A percentile compares a stretch with the other conserved stretches of the same genome.
phyloP scores from a whole-genome alignment of 352 stramenopile genomes.

The Halophytophthora batemanensis region DNA sequence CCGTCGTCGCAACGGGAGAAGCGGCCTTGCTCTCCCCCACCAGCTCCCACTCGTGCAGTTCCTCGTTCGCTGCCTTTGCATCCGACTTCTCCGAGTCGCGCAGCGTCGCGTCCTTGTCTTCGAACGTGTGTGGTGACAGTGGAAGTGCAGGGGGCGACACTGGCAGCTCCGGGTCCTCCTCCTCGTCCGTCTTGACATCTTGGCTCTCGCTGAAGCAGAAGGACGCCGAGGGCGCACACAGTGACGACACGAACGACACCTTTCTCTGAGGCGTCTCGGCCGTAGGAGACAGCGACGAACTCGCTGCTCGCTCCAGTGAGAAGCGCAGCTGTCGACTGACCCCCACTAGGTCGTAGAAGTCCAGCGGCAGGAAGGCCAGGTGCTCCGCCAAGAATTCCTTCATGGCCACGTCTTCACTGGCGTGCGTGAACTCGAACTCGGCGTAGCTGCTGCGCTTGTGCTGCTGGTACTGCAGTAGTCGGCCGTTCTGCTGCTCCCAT shows the following conservation, averaged over 20 bases:
- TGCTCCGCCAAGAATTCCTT: slow-evolving; percentile 48
- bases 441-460: slow-evolving; percentile 61
- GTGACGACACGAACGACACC: slow-evolving; percentile 32
- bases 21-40: slow-evolving; percentile 14
- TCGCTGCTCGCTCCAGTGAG: slow-evolving; percentile 38
- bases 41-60: slow-evolving; percentile 27
- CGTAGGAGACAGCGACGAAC: slow-evolving; percentile 10
- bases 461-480: slow-evolving; percentile 59
- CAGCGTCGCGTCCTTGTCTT: slow-evolving; percentile 15
- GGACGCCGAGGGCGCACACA: slow-evolving; percentile 20
- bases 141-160: slow-evolving; percentile 17
- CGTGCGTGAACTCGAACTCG: slow-evolving; percentile 47
- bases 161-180: slow-evolving; percentile 25
- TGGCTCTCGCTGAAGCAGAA: background rate
- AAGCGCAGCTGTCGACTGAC: slow-evolving; percentile 57
- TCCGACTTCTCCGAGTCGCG: slow-evolving; percentile 7
- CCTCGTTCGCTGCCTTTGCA: slow-evolving; percentile 10
- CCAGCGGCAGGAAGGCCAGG: slow-evolving; percentile 70
- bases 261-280: slow-evolving; percentile 15
- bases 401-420: slow-evolving; percentile 58
- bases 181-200: slow-evolving; percentile 11
- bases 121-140: slow-evolving; percentile 2
- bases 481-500: slow-evolving; percentile 35
- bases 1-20: background rate
- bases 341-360: slow-evolving; percentile 72